These are phyloP conservation scores for Diversispora epigaea DNA, from an alignment of 192 early-diverging fungal genomes.

Conservation along the genomic window DNA sequence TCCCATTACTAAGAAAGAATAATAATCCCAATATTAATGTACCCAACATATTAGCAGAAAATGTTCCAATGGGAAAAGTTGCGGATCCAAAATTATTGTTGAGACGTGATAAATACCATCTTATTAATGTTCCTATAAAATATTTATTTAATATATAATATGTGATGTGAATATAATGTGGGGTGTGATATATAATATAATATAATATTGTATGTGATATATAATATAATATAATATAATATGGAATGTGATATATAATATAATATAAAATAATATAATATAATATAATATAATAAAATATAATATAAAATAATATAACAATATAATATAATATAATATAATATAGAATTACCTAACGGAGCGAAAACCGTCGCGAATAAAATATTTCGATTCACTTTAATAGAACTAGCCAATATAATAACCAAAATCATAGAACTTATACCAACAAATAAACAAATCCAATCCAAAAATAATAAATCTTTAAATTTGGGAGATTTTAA, in stretches of 20 bases:
- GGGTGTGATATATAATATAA: no score
- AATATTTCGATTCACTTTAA: constrained; percentile 35
- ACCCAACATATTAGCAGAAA: constrained; percentile 50
- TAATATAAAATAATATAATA: background rate
- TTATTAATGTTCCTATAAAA: constrained; percentile 41
- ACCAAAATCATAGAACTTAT: constrained; percentile 40
- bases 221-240: no score
- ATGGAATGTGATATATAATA: no score
- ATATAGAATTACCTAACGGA: constrained; percentile 38
- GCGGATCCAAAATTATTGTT: constrained; percentile 32
- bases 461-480: constrained; percentile 5
- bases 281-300: no score
- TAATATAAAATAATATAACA: no score
- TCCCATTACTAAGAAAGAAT: constrained; percentile 41
- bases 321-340: no score
- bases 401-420: constrained; percentile 28
- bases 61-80: constrained; percentile 52
- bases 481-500: background rate
- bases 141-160: no score
- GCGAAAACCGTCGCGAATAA: constrained; percentile 50
- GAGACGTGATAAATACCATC: constrained; percentile 52
- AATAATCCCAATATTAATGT: constrained; percentile 46
- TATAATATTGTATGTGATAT: no score
- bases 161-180: no score
- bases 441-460: constrained; percentile 33